Conservation (phyloP, 148 eudicot genomes). For the Vaccinium macrocarpon region DNA sequence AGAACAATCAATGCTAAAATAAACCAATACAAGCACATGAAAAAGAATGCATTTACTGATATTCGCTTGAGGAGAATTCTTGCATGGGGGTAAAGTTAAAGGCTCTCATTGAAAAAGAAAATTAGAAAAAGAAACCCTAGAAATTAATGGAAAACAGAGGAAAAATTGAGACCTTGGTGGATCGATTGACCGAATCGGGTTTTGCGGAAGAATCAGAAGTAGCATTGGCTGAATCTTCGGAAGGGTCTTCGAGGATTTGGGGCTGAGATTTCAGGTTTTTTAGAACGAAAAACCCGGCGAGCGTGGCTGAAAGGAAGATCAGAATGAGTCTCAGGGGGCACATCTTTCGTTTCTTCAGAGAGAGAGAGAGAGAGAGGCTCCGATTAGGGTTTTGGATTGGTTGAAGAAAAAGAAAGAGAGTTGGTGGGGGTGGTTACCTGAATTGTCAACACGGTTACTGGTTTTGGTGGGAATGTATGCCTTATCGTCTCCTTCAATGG, state of each 20-base stretch:
- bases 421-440: not conserved
- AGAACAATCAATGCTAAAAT: not conserved
- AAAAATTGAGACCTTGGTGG: conserved; percentile 30
- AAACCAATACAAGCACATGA: not conserved
- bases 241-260: conserved; percentile 10
- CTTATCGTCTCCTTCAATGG: no score
- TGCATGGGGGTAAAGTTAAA: no score
- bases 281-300: conserved; percentile 54
- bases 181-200: conserved; percentile 9
- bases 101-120: no score
- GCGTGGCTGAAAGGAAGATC: conserved; percentile 59
- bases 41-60: not conserved
- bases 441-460: not conserved
- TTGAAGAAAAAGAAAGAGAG: not conserved
- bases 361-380: not conserved
- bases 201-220: conserved; percentile 22
- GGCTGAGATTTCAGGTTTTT: conserved; percentile 46
- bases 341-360: conserved; percentile 26
- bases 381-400: not conserved
- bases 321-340: conserved; percentile 53
- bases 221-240: conserved; percentile 6
- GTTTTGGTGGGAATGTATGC: not conserved
- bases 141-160: not conserved
- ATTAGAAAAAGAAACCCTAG: conserved; percentile 6
- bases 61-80: no score